Evolutionary conservation across 192 early-diverging fungal genomes (phyloP), one percentile per base, ranked within the genome.

Genomic region (Coemansia sp.): DNA sequence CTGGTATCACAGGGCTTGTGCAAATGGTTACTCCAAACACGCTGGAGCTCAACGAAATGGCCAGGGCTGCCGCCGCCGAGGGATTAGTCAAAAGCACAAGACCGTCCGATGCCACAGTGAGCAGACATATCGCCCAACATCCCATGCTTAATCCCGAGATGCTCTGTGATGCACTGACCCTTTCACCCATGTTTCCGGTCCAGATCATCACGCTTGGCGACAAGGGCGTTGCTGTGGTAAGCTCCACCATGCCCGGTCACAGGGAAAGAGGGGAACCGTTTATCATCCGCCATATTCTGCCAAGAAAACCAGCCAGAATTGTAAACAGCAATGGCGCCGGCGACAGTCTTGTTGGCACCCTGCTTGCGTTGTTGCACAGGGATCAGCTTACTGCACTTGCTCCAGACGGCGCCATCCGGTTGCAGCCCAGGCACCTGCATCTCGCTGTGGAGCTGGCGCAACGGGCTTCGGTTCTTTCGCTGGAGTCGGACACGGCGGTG

Each of bases 11-110:
- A 11, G 58, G 67, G 6, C 57, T 72, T 0, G 59, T 93, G 22
- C 55, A 72, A 0, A 87, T 85, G 9, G 76, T 85, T 10, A 91
- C 92, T 10, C 94, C 94, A 7, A 92, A 96, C 56, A 63, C 64
- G 3, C 82, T 82, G 31, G 94, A 96, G 79, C 60, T 93, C 10
- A 59, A 63, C 37, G 81, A 68, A 11, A 89, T 94, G 86, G 80
- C 67, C 13, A 57, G 53, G 47, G 45, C 37, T 58, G 83, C 50
- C 8, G 64, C 50, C 29, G 61, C 65, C 11, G 44, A 64, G n/a
- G 65, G 20, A 14, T 40, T 63, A 25, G 60, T 65, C 6, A 67
- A 61, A 14, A 58, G 50, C 13, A n/a, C n/a, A n/a, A 50, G 54
- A 17, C 58, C 58, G 6, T 27, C 67, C 1, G 62, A 61, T 2